These are phyloP conservation scores for Fragaria ananassa DNA, from an alignment of 306 rosid genomes.

Conservation along the genomic window DNA sequence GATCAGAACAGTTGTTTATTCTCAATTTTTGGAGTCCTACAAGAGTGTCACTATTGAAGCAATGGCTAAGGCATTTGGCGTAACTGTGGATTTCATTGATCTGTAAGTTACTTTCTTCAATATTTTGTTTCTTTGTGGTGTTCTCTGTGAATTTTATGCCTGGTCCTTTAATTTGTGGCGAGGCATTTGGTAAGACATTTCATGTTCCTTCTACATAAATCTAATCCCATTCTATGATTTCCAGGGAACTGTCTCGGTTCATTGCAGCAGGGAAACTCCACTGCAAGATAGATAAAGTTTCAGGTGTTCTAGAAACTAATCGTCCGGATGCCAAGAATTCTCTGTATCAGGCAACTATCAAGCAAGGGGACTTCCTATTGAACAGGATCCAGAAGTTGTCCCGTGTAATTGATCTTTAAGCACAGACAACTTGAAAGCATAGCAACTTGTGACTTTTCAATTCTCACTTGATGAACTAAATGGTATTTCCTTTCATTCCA, in stretches of 20 bases:
- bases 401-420: constrained; percentile 78
- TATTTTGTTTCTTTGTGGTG: constrained; percentile 3
- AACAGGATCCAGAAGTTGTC: constrained; percentile 93
- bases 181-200: background rate
- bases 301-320: constrained; percentile 86
- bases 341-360: constrained; percentile 92
- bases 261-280: constrained; percentile 97
- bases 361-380: constrained; percentile 94
- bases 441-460: background rate
- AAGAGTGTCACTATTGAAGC: constrained; percentile 96
- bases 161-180: background rate
- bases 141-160: background rate
- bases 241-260: constrained; percentile 97
- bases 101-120: constrained; percentile 49
- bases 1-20: constrained; percentile 77
- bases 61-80: constrained; percentile 98
- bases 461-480: constrained; percentile 16
- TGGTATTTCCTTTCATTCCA: constrained; percentile 16
- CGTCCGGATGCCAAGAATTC: constrained; percentile 97
- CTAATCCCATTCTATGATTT: constrained; percentile 16
- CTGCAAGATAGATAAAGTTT: constrained; percentile 96
- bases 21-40: constrained; percentile 94
- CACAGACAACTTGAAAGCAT: constrained; percentile 14
- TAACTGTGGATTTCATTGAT: constrained; percentile 88
- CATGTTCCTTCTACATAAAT: background rate